phyloP scores from a whole-genome alignment of 164 flowering plant species.

The Chimonanthus praecox region DNA sequence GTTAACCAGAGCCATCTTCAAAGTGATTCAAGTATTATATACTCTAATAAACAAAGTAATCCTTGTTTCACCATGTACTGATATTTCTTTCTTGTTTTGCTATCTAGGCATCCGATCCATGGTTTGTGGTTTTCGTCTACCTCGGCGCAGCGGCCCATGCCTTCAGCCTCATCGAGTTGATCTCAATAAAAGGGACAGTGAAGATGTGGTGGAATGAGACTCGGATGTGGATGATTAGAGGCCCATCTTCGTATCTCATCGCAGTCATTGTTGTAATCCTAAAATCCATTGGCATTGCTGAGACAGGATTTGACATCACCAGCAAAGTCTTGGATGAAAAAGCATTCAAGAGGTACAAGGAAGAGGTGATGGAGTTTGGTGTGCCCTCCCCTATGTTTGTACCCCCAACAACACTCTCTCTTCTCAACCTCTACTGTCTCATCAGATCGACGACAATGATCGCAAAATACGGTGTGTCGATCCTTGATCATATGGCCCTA shows the following conservation, averaged over 20 bases:
- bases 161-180: slow-evolving; percentile 18
- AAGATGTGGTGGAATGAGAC: slow-evolving; percentile 47
- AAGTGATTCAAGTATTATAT: too few relatives aligned
- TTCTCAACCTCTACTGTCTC: slow-evolving; percentile 24
- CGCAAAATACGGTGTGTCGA: neutral
- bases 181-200: slow-evolving; percentile 21
- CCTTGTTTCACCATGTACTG: neutral
- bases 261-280: slow-evolving; percentile 28
- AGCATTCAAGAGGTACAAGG: slow-evolving; percentile 32
- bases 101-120: slow-evolving; percentile 19
- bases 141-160: slow-evolving; percentile 22
- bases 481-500: slow-evolving; percentile 15
- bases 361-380: slow-evolving; percentile 44
- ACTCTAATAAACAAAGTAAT: neutral
- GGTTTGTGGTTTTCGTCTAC: slow-evolving; percentile 24
- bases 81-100: neutral
- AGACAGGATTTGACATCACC: slow-evolving; percentile 34
- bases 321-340: slow-evolving; percentile 33
- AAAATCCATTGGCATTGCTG: slow-evolving; percentile 29
- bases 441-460: slow-evolving; percentile 1
- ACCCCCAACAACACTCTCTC: slow-evolving; percentile 30
- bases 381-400: slow-evolving; percentile 32
- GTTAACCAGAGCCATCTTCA: too few relatives aligned
- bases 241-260: slow-evolving; percentile 33
- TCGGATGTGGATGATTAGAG: slow-evolving; percentile 41